phyloP scores from a whole-genome alignment of 176 grass and related monocot species.

The Otatea glauca region DNA sequence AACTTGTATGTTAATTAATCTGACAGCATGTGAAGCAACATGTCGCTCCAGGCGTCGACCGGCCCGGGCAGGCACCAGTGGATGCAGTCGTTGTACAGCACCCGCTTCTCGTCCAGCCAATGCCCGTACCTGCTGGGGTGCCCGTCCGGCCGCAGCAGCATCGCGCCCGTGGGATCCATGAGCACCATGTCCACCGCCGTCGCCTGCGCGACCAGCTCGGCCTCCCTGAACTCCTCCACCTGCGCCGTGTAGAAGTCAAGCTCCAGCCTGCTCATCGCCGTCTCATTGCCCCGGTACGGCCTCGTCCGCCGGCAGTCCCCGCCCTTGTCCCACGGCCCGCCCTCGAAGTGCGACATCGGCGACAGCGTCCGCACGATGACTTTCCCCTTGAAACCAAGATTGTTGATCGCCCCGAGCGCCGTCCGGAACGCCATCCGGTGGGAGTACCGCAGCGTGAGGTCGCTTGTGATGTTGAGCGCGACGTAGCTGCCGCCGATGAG shows the following conservation, averaged over 20 bases:
- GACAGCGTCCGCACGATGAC: conserved; percentile 67
- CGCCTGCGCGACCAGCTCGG: conserved; percentile 34
- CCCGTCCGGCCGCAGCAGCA: conserved; percentile 71
- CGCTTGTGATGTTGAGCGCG: conserved; percentile 54
- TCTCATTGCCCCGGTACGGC: conserved; percentile 59
- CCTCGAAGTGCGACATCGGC: conserved; percentile 75
- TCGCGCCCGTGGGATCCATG: conserved; percentile 53
- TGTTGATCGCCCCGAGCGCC: conserved; percentile 44
- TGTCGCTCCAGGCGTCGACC: conserved; percentile 68
- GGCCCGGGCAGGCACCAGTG: conserved; percentile 79
- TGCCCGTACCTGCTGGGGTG: conserved; percentile 70
- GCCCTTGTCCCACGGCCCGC: conserved; percentile 61
- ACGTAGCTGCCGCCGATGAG: conserved; percentile 61
- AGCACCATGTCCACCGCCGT: conserved; percentile 46
- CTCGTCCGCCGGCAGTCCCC: conserved; percentile 59
- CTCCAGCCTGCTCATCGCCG: conserved; percentile 38
- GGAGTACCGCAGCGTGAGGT: conserved; percentile 52
- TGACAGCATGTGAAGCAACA: conserved; percentile 62
- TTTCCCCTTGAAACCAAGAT: conserved; percentile 32
- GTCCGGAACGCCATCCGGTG: conserved; percentile 64
- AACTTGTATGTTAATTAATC: conserved; percentile 24
- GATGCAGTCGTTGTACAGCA: conserved; percentile 65
- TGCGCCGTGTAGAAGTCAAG: conserved; percentile 61
- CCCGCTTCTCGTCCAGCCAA: conserved; percentile 44
- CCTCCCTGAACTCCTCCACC: conserved; percentile 73